Conservation (phyloP, 345 rosid genomes). For the Rhodamnia argentea region DNA sequence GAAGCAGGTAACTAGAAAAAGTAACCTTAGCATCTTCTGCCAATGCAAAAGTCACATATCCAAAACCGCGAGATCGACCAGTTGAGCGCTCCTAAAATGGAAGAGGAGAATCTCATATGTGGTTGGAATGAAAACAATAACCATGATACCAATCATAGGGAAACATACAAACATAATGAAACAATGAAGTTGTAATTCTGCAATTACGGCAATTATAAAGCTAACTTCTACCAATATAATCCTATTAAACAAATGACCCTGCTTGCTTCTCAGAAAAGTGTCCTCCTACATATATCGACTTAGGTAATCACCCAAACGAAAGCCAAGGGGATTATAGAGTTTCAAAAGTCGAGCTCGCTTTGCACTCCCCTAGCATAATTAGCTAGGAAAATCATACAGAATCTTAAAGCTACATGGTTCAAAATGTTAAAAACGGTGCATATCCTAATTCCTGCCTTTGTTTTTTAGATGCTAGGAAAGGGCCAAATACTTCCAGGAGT, state of each 20-base stretch:
- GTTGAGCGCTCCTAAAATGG: constrained; percentile 65
- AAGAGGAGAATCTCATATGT: background rate
- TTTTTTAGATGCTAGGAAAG: background rate
- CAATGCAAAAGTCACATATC: constrained; percentile 73
- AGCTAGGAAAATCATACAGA: background rate
- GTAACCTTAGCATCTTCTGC: constrained; percentile 73
- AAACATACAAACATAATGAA: background rate
- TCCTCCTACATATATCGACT: background rate
- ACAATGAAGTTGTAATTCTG: background rate
- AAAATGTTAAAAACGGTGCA: no score
- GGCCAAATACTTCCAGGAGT: background rate
- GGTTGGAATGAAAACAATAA: background rate
- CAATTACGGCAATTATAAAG: background rate
- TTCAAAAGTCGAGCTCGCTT: background rate
- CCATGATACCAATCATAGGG: background rate
- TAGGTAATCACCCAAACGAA: background rate
- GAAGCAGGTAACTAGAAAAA: background rate
- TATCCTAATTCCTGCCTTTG: background rate
- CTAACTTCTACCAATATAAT: background rate
- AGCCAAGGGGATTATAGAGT: background rate
- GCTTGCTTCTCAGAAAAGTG: background rate
- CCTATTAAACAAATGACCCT: background rate
- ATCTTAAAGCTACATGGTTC: background rate
- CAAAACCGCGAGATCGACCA: constrained; percentile 94
- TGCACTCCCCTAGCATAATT: background rate